These are phyloP conservation scores for Aspergillus heteromorphus DNA, from an alignment of 495 filamentous ascomycete species.

Conservation along the genomic window DNA sequence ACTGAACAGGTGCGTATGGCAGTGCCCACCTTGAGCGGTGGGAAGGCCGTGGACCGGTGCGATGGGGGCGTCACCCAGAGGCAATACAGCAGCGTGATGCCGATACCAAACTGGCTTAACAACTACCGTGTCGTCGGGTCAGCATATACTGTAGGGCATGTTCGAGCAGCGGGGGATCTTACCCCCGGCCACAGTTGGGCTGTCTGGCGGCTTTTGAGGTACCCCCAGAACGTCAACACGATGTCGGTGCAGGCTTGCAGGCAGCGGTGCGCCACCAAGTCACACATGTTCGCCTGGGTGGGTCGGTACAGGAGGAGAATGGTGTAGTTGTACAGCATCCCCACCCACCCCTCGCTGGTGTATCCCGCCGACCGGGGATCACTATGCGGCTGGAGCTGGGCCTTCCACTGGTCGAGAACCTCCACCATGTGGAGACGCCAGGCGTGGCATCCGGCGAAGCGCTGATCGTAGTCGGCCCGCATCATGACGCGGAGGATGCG, in stretches of 20 bases:
- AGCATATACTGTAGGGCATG: background rate
- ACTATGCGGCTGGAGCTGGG: constrained; percentile 12
- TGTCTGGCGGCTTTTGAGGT: constrained; percentile 20
- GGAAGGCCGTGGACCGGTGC: constrained; percentile 5
- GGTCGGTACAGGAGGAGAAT: constrained; percentile 16
- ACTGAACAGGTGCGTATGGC: constrained; percentile 17
- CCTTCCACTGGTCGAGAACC: constrained; percentile 15
- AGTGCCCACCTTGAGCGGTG: constrained; percentile 2
- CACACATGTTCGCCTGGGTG: constrained; percentile 10
- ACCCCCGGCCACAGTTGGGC: constrained; percentile 23
- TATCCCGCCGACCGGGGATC: constrained; percentile 14
- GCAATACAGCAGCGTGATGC: constrained; percentile 20
- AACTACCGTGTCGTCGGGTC: constrained; percentile 5
- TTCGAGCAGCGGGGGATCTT: background rate
- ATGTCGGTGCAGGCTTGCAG: constrained; percentile 15
- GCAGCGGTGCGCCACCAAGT: constrained; percentile 9
- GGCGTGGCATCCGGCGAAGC: background rate
- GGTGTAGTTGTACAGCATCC: constrained; percentile 21
- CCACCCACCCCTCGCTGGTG: constrained; percentile 20
- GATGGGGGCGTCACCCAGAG: constrained; percentile 17
- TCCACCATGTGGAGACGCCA: constrained; percentile 20
- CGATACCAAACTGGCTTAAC: constrained; percentile 18
- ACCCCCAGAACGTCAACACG: constrained; percentile 14
- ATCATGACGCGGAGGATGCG: constrained; percentile 18
- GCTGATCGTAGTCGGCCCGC: constrained; percentile 13